Conservation (phyloP, 2,329 filamentous ascomycete genomes). For the Arachnomyces sp. region DNA sequence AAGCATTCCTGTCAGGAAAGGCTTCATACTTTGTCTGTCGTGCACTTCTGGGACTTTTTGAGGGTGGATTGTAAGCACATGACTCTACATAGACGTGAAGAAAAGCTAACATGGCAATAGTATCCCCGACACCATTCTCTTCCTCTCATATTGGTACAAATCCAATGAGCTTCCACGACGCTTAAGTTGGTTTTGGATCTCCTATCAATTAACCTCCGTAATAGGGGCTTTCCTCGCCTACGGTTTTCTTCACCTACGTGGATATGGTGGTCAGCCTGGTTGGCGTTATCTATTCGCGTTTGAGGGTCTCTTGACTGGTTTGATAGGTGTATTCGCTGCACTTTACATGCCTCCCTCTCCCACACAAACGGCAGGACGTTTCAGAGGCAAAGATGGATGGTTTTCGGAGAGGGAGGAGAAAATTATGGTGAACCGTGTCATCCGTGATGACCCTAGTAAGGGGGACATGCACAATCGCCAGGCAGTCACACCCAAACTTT, state of each 20-base stretch:
- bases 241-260: constrained; percentile 33
- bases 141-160: constrained; percentile 69
- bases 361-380: constrained; percentile 52
- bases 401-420: constrained; percentile 59
- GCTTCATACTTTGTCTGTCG: constrained; percentile 35
- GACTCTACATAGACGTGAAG: constrained; percentile 4
- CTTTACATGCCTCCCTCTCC: constrained; percentile 57
- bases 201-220: constrained; percentile 44
- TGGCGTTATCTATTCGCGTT: constrained; percentile 37
- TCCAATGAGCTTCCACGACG: constrained; percentile 59
- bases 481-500: constrained; percentile 39
- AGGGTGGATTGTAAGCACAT: constrained; percentile 53
- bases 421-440: constrained; percentile 59
- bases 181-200: constrained; percentile 63
- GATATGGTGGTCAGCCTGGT: constrained; percentile 29
- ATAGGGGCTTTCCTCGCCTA: constrained; percentile 41
- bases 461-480: constrained; percentile 56
- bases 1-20: constrained; percentile 43
- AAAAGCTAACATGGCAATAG: constrained; percentile 12
- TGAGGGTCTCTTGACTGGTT: constrained; percentile 41
- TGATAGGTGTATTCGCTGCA: constrained; percentile 49
- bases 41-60: constrained; percentile 41
- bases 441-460: constrained; percentile 49
- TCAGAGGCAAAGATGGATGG: constrained; percentile 57
- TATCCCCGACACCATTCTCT: constrained; percentile 41